These are phyloP conservation scores for Wakefieldia striispora DNA, from an alignment of 768 basidiomycete genomes.

Conservation along the genomic window DNA sequence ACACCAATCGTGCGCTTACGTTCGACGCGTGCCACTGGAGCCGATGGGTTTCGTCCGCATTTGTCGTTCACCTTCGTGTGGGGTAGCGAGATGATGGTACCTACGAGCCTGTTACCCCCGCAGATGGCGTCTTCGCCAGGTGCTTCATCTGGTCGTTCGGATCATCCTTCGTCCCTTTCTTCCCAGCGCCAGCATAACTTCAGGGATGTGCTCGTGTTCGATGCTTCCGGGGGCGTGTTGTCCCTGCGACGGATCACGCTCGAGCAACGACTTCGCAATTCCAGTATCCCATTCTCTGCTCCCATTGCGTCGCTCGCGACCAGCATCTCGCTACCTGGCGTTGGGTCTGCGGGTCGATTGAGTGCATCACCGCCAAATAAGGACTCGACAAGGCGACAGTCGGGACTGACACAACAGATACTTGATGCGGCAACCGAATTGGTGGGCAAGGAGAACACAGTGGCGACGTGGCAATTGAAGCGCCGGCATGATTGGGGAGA, in stretches of 20 bases:
- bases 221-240: constrained; percentile 54
- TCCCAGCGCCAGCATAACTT: constrained; percentile 42
- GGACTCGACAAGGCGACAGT: constrained; percentile 26
- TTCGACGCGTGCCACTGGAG: constrained; percentile 28
- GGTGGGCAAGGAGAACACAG: constrained; percentile 36
- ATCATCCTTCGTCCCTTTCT: constrained; percentile 27
- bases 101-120: constrained; percentile 38
- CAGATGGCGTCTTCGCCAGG: constrained; percentile 25
- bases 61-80: constrained; percentile 57
- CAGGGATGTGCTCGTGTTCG: constrained; percentile 70
- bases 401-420: constrained; percentile 36
- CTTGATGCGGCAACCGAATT: constrained; percentile 36
- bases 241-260: constrained; percentile 53
- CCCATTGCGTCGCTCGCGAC: constrained; percentile 40
- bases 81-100: constrained; percentile 31
- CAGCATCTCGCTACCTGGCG: constrained; percentile 61
- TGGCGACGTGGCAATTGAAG: constrained; percentile 68
- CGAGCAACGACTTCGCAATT: constrained; percentile 34
- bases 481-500: constrained; percentile 52
- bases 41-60: constrained; percentile 35
- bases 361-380: constrained; percentile 28
- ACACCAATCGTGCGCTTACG: constrained; percentile 56
- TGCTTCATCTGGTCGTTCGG: constrained; percentile 29
- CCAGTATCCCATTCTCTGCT: constrained; percentile 22
- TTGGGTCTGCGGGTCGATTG: constrained; percentile 42